Evolutionary conservation across 768 basidiomycete species (phyloP).

Genomic region (Boletus subparvulus): DNA sequence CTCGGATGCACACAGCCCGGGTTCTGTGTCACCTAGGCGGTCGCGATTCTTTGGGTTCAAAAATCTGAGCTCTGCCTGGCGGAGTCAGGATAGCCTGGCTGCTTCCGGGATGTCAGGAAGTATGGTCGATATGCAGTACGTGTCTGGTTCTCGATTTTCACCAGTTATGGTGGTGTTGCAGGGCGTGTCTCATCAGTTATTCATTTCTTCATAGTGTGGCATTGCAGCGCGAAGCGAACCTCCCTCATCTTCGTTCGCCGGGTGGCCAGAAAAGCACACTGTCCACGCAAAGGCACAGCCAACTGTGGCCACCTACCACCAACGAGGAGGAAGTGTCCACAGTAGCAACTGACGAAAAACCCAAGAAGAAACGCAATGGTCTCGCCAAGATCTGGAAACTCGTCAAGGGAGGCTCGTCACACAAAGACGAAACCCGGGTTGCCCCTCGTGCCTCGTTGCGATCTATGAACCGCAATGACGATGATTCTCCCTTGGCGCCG

Average conservation of each 20-base stretch:
- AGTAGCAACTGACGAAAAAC: constrained; percentile 41
- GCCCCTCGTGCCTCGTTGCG: constrained; percentile 38
- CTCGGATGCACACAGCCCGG: constrained; percentile 74
- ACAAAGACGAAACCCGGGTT: constrained; percentile 34
- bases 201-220: constrained; percentile 54
- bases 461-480: constrained; percentile 47
- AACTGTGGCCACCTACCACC: constrained; percentile 48
- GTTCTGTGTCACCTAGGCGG: constrained; percentile 64
- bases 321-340: constrained; percentile 30
- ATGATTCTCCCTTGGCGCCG: constrained; percentile 78
- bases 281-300: constrained; percentile 46
- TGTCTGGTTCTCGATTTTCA: constrained; percentile 24
- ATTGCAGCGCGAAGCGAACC: constrained; percentile 62
- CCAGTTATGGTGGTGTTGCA: neutral
- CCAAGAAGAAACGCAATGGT: constrained; percentile 78
- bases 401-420: constrained; percentile 58
- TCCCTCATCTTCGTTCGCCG: constrained; percentile 31
- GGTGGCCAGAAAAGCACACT: constrained; percentile 35
- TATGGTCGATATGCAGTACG: constrained; percentile 92
- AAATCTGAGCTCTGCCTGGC: constrained; percentile 69
- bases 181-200: constrained; percentile 6
- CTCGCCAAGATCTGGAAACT: constrained; percentile 80
- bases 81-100: constrained; percentile 79
- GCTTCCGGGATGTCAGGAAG: constrained; percentile 82
- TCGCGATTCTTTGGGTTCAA: constrained; percentile 77